Conservation (phyloP, 495 filamentous ascomycete species). For the Xylaria palmicola region DNA sequence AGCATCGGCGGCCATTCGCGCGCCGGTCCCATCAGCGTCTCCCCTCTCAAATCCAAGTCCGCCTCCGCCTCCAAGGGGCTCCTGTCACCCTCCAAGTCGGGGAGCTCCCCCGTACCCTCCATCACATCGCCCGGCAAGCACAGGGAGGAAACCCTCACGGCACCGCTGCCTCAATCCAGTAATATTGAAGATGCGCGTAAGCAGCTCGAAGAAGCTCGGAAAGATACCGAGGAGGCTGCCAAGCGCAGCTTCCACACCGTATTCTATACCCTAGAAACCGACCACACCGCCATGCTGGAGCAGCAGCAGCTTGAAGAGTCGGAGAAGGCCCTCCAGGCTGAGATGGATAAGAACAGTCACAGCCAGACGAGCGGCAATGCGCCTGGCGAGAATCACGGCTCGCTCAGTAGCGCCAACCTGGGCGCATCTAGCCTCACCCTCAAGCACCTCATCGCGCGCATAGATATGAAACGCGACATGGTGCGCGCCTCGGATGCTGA, state of each 20-base stretch:
- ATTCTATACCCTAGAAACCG: constrained; percentile 93
- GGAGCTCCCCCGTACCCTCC: constrained; percentile 56
- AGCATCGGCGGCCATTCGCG: constrained; percentile 45
- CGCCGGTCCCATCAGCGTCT: constrained; percentile 35
- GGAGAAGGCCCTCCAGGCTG: constrained; percentile 91
- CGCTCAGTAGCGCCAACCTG: constrained; percentile 87
- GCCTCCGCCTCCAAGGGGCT: constrained; percentile 47
- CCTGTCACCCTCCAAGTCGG: constrained; percentile 57
- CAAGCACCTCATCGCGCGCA: constrained; percentile 92
- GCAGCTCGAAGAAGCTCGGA: constrained; percentile 90
- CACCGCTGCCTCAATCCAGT: constrained; percentile 52
- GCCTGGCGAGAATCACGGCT: constrained; percentile 65
- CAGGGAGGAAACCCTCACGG: constrained; percentile 39
- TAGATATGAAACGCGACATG: constrained; percentile 84
- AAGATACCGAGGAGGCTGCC: constrained; percentile 85
- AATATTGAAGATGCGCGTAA: constrained; percentile 84
- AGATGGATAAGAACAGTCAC: constrained; percentile 69
- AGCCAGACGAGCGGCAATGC: constrained; percentile 47
- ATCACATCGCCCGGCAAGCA: constrained; percentile 51
- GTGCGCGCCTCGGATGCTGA: constrained; percentile 91
- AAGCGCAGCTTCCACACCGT: constrained; percentile 85
- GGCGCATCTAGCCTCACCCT: constrained; percentile 95
- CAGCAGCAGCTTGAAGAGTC: constrained; percentile 96
- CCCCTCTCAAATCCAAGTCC: constrained; percentile 62
- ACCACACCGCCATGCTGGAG: constrained; percentile 93